phyloP scores from a whole-genome alignment of 2,329 filamentous ascomycete genomes.

The Pochonia chlamydosporia region DNA sequence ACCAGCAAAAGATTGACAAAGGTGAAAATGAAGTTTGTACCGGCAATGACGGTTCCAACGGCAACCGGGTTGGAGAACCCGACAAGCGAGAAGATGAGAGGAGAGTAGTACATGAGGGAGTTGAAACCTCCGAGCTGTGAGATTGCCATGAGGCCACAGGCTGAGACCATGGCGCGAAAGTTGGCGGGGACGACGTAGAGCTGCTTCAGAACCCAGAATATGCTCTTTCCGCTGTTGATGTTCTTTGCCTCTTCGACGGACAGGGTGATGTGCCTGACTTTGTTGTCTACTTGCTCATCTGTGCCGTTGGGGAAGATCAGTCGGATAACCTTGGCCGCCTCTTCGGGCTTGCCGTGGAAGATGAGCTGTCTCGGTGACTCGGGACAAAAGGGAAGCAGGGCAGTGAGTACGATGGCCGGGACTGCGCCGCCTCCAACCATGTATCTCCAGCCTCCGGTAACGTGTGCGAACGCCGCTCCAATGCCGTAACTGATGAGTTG shows the following conservation, averaged over 20 bases:
- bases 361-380: constrained; percentile 43
- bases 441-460: constrained; percentile 41
- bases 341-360: constrained; percentile 32
- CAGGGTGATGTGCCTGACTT: constrained; percentile 32
- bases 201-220: constrained; percentile 37
- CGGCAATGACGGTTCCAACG: constrained; percentile 37
- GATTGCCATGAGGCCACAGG: constrained; percentile 47
- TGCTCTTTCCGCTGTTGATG: constrained; percentile 32
- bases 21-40: constrained; percentile 44
- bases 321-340: constrained; percentile 30
- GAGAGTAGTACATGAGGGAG: constrained; percentile 44
- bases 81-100: constrained; percentile 42
- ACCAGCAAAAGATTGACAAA: constrained; percentile 40
- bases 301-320: constrained; percentile 36
- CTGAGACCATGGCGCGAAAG: constrained; percentile 37
- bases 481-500: constrained; percentile 35
- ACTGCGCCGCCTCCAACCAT: constrained; percentile 43
- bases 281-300: constrained; percentile 34
- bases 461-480: constrained; percentile 32
- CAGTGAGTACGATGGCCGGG: constrained; percentile 37
- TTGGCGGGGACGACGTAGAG: constrained; percentile 38
- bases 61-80: constrained; percentile 43
- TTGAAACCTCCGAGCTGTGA: constrained; percentile 48
- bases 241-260: constrained; percentile 32
- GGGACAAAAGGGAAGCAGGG: constrained; percentile 38